Conservation (phyloP, 2,329 filamentous ascomycete genomes). For the Trichoderma oligosporum region DNA sequence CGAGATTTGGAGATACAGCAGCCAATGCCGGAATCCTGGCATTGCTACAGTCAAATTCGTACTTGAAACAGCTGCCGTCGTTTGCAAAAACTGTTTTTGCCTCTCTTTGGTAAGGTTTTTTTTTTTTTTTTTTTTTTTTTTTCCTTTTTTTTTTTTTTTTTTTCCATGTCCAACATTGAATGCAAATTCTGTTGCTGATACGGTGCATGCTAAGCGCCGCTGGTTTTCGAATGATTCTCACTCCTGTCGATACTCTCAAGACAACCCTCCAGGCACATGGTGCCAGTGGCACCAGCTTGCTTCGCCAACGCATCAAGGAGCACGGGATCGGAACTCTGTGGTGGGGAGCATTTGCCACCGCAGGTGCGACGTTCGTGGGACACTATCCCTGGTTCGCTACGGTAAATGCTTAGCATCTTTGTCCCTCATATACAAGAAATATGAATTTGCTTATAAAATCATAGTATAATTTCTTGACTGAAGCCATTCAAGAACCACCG, state of each 20-base stretch:
- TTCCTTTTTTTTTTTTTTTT: no score
- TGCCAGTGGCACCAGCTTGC: constrained; percentile 38
- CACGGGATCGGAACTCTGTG: constrained; percentile 45
- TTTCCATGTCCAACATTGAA: no score
- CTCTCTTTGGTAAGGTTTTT: constrained; percentile 47
- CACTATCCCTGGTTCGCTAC: constrained; percentile 51
- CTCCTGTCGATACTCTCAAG: constrained; percentile 48
- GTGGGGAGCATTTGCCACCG: constrained; percentile 49
- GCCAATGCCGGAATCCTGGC: constrained; percentile 49
- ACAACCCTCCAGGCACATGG: constrained; percentile 49
- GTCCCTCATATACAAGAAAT: background rate
- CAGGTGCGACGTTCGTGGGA: constrained; percentile 46
- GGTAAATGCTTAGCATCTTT: constrained; percentile 26
- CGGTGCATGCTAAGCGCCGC: constrained; percentile 35
- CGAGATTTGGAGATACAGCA: constrained; percentile 47
- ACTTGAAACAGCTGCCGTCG: constrained; percentile 41
- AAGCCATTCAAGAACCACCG: constrained; percentile 38
- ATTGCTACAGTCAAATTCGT: constrained; percentile 44
- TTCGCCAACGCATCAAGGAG: constrained; percentile 43
- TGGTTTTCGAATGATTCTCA: constrained; percentile 45
- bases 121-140: constrained; percentile 45
- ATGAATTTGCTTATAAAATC: background rate
- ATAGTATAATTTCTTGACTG: constrained; percentile 43
- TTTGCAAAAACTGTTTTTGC: constrained; percentile 45
- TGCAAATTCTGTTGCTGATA: background rate